Evolutionary conservation across 2,329 filamentous ascomycete genomes (phyloP).

Genomic region (Beauveria sp.): DNA sequence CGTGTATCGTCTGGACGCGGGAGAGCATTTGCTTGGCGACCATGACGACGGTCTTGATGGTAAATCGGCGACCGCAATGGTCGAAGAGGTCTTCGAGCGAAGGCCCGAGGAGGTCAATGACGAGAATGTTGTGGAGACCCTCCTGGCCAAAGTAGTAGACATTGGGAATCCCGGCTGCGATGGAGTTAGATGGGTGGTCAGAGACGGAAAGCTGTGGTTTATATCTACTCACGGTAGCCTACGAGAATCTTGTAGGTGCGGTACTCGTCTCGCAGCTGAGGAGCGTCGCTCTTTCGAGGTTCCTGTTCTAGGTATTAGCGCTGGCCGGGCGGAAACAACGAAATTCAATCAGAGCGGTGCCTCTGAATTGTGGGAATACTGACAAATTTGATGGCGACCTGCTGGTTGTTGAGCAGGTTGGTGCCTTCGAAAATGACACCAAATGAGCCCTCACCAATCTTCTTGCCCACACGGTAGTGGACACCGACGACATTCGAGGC

Average conservation of each 20-base stretch:
- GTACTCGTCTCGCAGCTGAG: slow-evolving; percentile 96
- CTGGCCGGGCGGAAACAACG: background rate
- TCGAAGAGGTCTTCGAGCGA: slow-evolving; percentile 96
- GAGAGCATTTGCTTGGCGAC: slow-evolving; percentile 99
- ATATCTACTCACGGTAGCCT: slow-evolving; percentile 74
- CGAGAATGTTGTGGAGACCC: slow-evolving; percentile 95
- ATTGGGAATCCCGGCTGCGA: slow-evolving; percentile 88
- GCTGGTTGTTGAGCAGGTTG: slow-evolving; percentile 97
- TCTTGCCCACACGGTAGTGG: slow-evolving; percentile 97
- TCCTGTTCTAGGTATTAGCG: slow-evolving; percentile 52
- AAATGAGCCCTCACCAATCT: slow-evolving; percentile 97
- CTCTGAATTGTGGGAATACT: slow-evolving; percentile 30
- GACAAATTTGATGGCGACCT: slow-evolving; percentile 99
- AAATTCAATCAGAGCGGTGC: background rate
- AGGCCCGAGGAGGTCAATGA: slow-evolving; percentile 91
- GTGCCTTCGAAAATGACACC: slow-evolving; percentile 98
- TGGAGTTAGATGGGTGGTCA: slow-evolving; percentile 13
- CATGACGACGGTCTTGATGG: slow-evolving; percentile 98
- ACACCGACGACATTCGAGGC: slow-evolving; percentile 97
- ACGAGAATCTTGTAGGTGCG: slow-evolving; percentile 99
- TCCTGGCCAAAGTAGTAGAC: slow-evolving; percentile 99
- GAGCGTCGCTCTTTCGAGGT: slow-evolving; percentile 96
- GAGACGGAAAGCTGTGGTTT: background rate
- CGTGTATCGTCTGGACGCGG: slow-evolving; percentile 87
- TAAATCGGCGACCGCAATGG: slow-evolving; percentile 90